These are phyloP conservation scores for Fusarium newnesense DNA, from an alignment of 2,329 filamentous ascomycete genomes.

Conservation along the genomic window DNA sequence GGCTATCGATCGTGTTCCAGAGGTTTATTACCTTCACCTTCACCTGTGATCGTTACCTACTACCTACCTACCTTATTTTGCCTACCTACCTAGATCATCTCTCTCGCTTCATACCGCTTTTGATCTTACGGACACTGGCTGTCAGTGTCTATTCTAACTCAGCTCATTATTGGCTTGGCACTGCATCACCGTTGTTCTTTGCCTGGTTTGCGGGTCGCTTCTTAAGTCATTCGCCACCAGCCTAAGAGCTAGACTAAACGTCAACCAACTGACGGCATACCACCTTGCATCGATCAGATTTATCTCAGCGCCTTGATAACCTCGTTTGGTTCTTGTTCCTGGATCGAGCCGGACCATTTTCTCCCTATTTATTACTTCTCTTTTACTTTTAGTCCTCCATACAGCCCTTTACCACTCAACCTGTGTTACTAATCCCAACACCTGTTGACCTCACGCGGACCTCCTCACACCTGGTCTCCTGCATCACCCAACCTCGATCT, in stretches of 20 bases:
- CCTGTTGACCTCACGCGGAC: neutral
- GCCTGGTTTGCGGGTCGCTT: slow-evolving; percentile 20
- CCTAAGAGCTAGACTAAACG: slow-evolving; percentile 15
- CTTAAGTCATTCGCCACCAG: slow-evolving; percentile 28
- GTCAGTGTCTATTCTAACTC: neutral
- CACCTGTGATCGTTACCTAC: neutral
- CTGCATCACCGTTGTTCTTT: slow-evolving; percentile 27
- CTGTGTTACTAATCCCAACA: slow-evolving; percentile 1
- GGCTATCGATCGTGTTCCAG: slow-evolving; percentile 38
- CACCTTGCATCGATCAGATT: slow-evolving; percentile 19
- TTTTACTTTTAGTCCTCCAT: neutral
- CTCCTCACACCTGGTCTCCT: neutral
- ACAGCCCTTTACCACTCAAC: neutral
- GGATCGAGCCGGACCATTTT: neutral
- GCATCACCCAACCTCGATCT: neutral
- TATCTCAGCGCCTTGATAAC: slow-evolving; percentile 14
- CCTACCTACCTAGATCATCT: neutral
- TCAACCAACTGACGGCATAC: slow-evolving; percentile 7
- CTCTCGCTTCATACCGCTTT: neutral
- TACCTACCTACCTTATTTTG: slow-evolving; percentile 2
- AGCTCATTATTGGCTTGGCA: slow-evolving; percentile 17
- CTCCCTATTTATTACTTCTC: neutral
- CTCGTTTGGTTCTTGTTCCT: slow-evolving; percentile 15
- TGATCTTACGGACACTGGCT: slow-evolving; percentile 5
- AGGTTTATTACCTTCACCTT: neutral